phyloP scores from a whole-genome alignment of 108 stramenopile species.

The Skeletonema grethae region DNA sequence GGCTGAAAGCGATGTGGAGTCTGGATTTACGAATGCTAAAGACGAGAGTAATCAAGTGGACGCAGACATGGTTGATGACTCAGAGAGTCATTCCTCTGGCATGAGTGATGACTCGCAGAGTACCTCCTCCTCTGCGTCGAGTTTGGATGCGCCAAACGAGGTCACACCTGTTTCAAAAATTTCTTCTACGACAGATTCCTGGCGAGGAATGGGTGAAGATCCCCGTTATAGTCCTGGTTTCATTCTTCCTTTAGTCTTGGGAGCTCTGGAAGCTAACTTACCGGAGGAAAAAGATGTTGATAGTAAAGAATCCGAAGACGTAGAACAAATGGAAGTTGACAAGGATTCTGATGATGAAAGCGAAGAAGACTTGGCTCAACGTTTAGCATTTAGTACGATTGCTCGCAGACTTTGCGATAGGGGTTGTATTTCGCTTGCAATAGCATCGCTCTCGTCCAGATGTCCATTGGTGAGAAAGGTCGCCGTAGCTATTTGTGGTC shows the following conservation, averaged over 20 bases:
- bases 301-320: background rate
- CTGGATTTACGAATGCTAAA: background rate
- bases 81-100: background rate
- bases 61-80: constrained; percentile 7
- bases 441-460: constrained; percentile 62
- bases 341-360: constrained; percentile 5
- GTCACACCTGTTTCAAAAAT: background rate
- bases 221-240: constrained; percentile 77
- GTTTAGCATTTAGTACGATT: constrained; percentile 29
- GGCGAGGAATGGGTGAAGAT: constrained; percentile 52
- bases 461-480: constrained; percentile 62
- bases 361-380: constrained; percentile 13
- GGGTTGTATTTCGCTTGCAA: constrained; percentile 57
- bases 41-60: background rate
- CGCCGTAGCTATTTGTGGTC: constrained; percentile 58
- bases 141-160: background rate
- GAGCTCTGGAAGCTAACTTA: constrained; percentile 28
- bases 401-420: constrained; percentile 62
- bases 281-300: constrained; percentile 11
- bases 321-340: constrained; percentile 7
- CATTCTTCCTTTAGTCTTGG: constrained; percentile 65
- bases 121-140: constrained; percentile 7
- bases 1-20: constrained; percentile 12
- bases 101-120: constrained; percentile 22
- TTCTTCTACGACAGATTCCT: constrained; percentile 9